These are phyloP conservation scores for Parietichytrium sp. DNA, from an alignment of 108 stramenopile genomes.

Conservation along the genomic window DNA sequence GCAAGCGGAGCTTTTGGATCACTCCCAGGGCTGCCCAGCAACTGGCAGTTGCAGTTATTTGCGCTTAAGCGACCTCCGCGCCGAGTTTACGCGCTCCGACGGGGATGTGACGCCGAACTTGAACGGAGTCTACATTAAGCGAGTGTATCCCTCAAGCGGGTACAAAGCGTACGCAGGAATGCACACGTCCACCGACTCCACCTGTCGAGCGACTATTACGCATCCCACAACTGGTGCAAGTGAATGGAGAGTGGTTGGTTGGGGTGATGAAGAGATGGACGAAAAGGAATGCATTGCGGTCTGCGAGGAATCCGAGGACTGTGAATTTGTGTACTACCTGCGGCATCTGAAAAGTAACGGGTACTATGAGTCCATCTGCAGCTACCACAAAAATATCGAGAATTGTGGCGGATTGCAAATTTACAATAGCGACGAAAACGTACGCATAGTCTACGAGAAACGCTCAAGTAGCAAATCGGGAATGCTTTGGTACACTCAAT, in stretches of 20 bases:
- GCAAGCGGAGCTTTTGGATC: conserved; percentile 6
- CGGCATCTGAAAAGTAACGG: neutral
- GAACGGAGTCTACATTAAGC: conserved; percentile 6
- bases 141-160: neutral
- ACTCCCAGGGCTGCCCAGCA: neutral
- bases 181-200: neutral
- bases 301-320: neutral
- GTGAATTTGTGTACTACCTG: neutral
- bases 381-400: neutral
- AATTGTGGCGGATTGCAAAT: neutral
- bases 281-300: neutral
- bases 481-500: neutral
- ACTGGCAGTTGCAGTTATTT: conserved; percentile 19
- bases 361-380: neutral
- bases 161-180: neutral
- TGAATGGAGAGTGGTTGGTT: neutral
- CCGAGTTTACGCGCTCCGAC: neutral
- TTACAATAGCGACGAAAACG: neutral
- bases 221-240: neutral
- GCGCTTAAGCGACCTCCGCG: neutral
- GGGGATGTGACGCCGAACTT: neutral
- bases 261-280: neutral
- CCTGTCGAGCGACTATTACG: neutral
- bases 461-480: neutral
- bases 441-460: neutral